These are phyloP conservation scores for Aspergillus mulundensis DNA, from an alignment of 495 filamentous ascomycete species.

Conservation along the genomic window DNA sequence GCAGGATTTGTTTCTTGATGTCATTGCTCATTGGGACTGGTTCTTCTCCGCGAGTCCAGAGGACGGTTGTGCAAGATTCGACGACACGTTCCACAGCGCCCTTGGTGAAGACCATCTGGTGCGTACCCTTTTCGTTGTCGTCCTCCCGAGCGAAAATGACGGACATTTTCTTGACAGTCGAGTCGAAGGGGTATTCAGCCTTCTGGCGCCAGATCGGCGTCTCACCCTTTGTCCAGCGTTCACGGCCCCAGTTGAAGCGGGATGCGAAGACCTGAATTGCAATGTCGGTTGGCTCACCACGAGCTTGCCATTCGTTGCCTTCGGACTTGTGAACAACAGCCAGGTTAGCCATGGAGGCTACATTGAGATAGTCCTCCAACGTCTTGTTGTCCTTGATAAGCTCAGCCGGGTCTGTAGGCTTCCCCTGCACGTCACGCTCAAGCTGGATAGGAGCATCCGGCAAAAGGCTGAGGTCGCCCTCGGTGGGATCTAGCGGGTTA, in stretches of 20 bases:
- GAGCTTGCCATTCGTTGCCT: conserved; percentile 53
- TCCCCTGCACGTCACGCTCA: conserved; percentile 21
- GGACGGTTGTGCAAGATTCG: conserved; percentile 58
- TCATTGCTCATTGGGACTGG: conserved; percentile 40
- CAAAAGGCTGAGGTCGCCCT: conserved; percentile 47
- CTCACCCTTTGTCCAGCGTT: conserved; percentile 48
- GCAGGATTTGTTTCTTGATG: conserved; percentile 46
- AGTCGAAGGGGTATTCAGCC: conserved; percentile 65
- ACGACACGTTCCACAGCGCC: conserved; percentile 78
- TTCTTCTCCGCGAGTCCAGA: conserved; percentile 34
- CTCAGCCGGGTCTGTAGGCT: conserved; percentile 26
- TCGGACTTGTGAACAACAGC: conserved; percentile 51
- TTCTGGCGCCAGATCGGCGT: conserved; percentile 52
- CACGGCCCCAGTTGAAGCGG: conserved; percentile 57
- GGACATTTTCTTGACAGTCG: conserved; percentile 65
- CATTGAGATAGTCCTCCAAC: conserved; percentile 53
- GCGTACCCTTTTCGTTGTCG: conserved; percentile 17
- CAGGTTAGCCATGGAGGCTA: conserved; percentile 63
- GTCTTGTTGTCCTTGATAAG: conserved; percentile 36
- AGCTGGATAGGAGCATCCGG: conserved; percentile 33
- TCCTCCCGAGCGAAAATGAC: conserved; percentile 50
- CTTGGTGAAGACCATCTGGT: conserved; percentile 62
- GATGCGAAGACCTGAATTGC: conserved; percentile 66
- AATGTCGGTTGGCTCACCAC: conserved; percentile 66
- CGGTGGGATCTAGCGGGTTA: conserved; percentile 53